Conservation (phyloP, 352 stramenopile species). For the Phytophthora pini region DNA sequence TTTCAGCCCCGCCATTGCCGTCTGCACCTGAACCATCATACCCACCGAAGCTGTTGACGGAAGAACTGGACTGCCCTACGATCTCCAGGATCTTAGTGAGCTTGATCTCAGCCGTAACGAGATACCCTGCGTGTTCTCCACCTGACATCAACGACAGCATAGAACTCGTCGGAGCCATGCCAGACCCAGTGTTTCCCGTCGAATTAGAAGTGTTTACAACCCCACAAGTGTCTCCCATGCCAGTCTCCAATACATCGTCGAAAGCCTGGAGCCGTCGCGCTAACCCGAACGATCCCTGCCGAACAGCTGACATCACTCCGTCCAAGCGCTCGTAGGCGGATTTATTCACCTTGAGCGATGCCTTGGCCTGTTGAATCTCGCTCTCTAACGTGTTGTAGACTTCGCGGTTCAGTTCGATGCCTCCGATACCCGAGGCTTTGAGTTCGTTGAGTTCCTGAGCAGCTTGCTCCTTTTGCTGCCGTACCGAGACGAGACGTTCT, state of each 20-base stretch:
- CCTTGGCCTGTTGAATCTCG: conserved; percentile 79
- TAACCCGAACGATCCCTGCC: conserved; percentile 76
- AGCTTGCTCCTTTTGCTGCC: conserved; percentile 71
- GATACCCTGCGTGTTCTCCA: conserved; percentile 62
- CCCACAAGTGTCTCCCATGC: conserved; percentile 16
- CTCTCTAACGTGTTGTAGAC: conserved; percentile 82
- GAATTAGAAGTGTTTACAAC: conserved; percentile 1
- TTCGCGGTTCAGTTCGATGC: conserved; percentile 81
- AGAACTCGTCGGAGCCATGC: conserved; percentile 31
- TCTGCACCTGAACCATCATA: conserved; percentile 38
- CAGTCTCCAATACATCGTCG: conserved; percentile 68
- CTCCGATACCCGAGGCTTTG: conserved; percentile 79
- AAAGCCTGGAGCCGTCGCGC: conserved; percentile 72
- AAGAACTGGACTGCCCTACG: conserved; percentile 73
- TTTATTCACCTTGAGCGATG: conserved; percentile 80
- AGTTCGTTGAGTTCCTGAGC: conserved; percentile 75
- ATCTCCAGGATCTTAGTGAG: conserved; percentile 81
- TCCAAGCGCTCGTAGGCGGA: conserved; percentile 75
- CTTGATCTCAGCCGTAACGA: conserved; percentile 75
- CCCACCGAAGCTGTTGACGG: conserved; percentile 60
- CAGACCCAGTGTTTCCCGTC: conserved; percentile 7
- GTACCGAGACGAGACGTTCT: conserved; percentile 51
- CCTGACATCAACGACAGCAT: conserved; percentile 40
- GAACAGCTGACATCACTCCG: conserved; percentile 75
- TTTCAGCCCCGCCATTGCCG: conserved; percentile 37